Evolutionary conservation across 176 grass and related monocot genomes (phyloP).

Genomic region (Carex littledalei): DNA sequence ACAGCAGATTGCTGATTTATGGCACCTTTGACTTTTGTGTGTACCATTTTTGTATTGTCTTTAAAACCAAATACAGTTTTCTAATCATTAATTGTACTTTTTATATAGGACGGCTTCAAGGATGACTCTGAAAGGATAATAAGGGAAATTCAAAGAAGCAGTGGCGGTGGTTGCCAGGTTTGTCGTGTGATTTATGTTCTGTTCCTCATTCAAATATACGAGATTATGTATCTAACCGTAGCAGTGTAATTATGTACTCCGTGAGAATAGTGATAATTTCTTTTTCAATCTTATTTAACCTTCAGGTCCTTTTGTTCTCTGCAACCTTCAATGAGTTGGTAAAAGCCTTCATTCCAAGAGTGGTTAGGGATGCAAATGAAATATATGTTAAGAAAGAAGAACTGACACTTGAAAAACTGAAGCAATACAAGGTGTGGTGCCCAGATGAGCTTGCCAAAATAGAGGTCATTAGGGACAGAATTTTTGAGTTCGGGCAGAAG

Average conservation of each 20-base stretch:
- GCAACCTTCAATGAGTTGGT: conserved; percentile 87
- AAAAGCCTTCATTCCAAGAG: conserved; percentile 81
- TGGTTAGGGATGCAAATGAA: conserved; percentile 70
- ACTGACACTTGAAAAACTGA: conserved; percentile 85
- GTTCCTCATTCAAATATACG: background rate
- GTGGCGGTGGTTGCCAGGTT: conserved; percentile 74
- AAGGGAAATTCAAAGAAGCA: conserved; percentile 68
- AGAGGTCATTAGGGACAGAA: conserved; percentile 81
- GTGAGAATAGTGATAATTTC: background rate
- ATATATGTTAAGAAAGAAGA: conserved; percentile 97
- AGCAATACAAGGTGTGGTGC: conserved; percentile 81
- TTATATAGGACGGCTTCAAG: conserved; percentile 81
- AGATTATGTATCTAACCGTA: background rate
- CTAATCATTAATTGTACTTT: background rate
- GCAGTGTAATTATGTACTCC: background rate
- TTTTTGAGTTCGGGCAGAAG: conserved; percentile 91
- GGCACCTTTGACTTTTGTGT: background rate
- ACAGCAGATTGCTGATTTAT: background rate
- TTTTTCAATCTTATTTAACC: conserved; percentile 1
- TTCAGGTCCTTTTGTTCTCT: conserved; percentile 92
- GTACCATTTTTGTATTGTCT: background rate
- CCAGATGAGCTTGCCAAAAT: conserved; percentile 79
- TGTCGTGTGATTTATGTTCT: background rate
- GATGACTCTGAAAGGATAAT: conserved; percentile 85
- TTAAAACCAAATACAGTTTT: background rate